Conservation (phyloP, 768 basidiomycete genomes). For the Roridomyces roridus region DNA sequence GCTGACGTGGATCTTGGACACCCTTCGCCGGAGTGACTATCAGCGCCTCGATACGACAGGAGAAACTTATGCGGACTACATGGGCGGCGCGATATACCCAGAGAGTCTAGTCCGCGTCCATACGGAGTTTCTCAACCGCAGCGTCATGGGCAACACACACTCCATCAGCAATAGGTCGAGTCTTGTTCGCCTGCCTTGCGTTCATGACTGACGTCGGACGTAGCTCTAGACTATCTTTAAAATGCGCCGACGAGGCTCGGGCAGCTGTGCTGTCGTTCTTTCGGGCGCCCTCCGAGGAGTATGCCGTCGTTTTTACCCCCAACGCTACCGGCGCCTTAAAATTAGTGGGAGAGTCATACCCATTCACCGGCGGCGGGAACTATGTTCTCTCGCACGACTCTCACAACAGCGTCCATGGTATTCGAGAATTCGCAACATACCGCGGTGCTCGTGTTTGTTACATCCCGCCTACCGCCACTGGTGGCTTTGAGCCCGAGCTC, state of each 20-base stretch:
- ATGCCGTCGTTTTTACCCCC: constrained; percentile 82
- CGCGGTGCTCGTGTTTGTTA: constrained; percentile 67
- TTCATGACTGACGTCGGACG: constrained; percentile 13
- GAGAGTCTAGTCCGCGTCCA: constrained; percentile 78
- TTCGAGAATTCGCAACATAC: constrained; percentile 69
- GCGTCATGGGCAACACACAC: constrained; percentile 83
- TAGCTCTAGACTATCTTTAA: constrained; percentile 75
- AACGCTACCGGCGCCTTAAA: constrained; percentile 84
- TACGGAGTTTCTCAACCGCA: constrained; percentile 67
- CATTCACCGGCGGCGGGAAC: constrained; percentile 61
- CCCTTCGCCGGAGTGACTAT: constrained; percentile 69
- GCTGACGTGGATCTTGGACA: constrained; percentile 73
- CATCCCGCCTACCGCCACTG: constrained; percentile 64
- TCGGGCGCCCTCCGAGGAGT: constrained; percentile 68
- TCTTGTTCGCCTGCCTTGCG: constrained; percentile 9
- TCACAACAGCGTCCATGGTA: constrained; percentile 86
- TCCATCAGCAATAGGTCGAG: constrained; percentile 79
- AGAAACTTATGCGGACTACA: constrained; percentile 86
- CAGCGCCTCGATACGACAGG: constrained; percentile 60
- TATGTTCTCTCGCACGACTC: constrained; percentile 79
- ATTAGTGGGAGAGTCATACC: constrained; percentile 82
- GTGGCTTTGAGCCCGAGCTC: constrained; percentile 63
- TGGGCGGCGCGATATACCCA: constrained; percentile 85
- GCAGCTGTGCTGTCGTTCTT: constrained; percentile 79
- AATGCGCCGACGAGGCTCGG: constrained; percentile 72